These are phyloP conservation scores for Ascosphaera aggregata DNA, from an alignment of 2,329 filamentous ascomycete genomes.

Conservation along the genomic window DNA sequence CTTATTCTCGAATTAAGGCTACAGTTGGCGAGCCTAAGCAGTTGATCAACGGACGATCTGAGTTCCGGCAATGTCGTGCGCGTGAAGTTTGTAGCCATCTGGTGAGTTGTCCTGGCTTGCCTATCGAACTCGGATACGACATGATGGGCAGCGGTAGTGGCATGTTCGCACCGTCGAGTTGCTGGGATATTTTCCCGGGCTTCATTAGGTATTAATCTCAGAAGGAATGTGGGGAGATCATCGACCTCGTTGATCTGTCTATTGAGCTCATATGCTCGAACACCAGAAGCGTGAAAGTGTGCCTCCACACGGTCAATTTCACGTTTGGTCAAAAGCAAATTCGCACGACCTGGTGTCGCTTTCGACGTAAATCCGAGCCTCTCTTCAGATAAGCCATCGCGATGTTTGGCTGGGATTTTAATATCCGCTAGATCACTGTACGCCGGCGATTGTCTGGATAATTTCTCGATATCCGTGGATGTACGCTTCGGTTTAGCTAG, in stretches of 20 bases:
- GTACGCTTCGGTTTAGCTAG: not conserved
- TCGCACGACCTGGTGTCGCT: not conserved
- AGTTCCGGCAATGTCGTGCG: conserved; percentile 22
- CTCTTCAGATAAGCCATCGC: not conserved
- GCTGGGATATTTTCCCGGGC: conserved; percentile 13
- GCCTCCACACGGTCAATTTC: conserved; percentile 62
- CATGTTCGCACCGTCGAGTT: conserved; percentile 26
- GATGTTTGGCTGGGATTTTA: not conserved
- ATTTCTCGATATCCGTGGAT: not conserved
- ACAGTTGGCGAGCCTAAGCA: conserved; percentile 24
- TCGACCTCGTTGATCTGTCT: conserved; percentile 33
- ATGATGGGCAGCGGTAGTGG: conserved; percentile 28
- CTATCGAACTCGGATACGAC: conserved; percentile 26
- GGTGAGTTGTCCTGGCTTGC: conserved; percentile 20
- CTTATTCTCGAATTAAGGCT: conserved; percentile 36
- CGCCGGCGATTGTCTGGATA: not conserved
- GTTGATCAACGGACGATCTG: conserved; percentile 18
- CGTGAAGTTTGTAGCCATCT: conserved; percentile 23
- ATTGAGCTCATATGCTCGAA: conserved; percentile 66
- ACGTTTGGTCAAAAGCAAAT: conserved; percentile 30
- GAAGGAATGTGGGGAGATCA: conserved; percentile 14
- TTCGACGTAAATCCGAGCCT: not conserved
- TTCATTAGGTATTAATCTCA: conserved; percentile 10
- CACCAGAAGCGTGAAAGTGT: conserved; percentile 59
- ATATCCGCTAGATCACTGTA: not conserved